These are phyloP conservation scores for Termitomyces sp. DNA, from an alignment of 768 basidiomycete species.

Conservation along the genomic window DNA sequence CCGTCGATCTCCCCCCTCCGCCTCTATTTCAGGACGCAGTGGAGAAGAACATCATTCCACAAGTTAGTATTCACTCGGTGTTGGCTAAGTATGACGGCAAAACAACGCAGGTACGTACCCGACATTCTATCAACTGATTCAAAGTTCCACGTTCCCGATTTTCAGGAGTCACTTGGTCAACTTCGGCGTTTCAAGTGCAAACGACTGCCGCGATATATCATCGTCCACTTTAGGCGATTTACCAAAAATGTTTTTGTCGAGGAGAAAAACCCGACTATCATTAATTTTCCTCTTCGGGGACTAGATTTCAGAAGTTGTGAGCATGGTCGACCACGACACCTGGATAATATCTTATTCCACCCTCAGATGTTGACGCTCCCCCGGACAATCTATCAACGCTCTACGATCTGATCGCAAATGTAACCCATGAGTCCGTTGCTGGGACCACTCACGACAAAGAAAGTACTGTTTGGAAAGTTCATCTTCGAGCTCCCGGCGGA, in stretches of 20 bases:
- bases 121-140: slow-evolving; percentile 2
- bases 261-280: slow-evolving; percentile 98
- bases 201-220: slow-evolving; percentile 85
- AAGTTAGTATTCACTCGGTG: slow-evolving; percentile 88
- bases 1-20: slow-evolving; percentile 95
- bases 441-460: slow-evolving; percentile 95
- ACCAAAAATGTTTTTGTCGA: slow-evolving; percentile 96
- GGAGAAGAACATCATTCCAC: slow-evolving; percentile 98
- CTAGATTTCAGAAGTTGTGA: slow-evolving; percentile 91
- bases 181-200: slow-evolving; percentile 90
- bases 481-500: slow-evolving; percentile 72
- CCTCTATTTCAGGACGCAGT: slow-evolving; percentile 94
- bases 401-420: slow-evolving; percentile 95
- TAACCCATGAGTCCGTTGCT: slow-evolving; percentile 92
- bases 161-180: slow-evolving; percentile 80
- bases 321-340: slow-evolving; percentile 30
- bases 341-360: slow-evolving; percentile 23
- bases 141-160: not conserved
- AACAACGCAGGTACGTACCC: slow-evolving; percentile 70
- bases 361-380: slow-evolving; percentile 75
- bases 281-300: slow-evolving; percentile 93
- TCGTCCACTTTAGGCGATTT: slow-evolving; percentile 95
- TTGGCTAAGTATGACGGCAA: slow-evolving; percentile 92
- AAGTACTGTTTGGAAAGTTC: slow-evolving; percentile 90
- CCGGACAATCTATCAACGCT: slow-evolving; percentile 57